A percentile compares a stretch with the other conserved stretches of the same genome.
Evolutionary conservation across 768 basidiomycete species (phyloP).

Genomic region (Daedaleopsis sinensis): DNA sequence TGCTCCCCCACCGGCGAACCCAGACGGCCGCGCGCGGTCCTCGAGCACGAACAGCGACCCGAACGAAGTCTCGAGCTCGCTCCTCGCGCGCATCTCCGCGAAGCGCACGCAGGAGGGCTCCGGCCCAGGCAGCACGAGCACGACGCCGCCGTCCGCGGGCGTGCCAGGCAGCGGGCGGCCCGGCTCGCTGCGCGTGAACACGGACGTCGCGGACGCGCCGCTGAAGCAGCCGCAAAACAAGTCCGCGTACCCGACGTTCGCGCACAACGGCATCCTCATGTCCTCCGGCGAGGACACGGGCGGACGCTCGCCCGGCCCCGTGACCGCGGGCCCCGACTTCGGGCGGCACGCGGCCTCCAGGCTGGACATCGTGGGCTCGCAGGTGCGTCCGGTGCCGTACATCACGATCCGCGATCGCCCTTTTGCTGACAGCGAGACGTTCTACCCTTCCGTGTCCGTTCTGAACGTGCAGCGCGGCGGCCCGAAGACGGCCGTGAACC

Average conservation of each 20-base stretch:
- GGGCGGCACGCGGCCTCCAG: slow-evolving; percentile 75
- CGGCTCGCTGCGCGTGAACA: slow-evolving; percentile 76
- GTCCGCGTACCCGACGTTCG: slow-evolving; percentile 74
- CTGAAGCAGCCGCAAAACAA: slow-evolving; percentile 69
- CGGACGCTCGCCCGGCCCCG: slow-evolving; percentile 74
- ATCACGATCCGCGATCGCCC: not conserved
- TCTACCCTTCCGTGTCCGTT: not conserved
- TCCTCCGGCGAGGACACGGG: slow-evolving; percentile 60
- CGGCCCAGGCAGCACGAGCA: slow-evolving; percentile 36
- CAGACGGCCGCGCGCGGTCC: slow-evolving; percentile 66
- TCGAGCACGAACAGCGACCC: slow-evolving; percentile 79
- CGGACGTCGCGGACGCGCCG: slow-evolving; percentile 56
- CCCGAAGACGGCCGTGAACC: slow-evolving; percentile 42
- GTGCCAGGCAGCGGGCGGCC: slow-evolving; percentile 48
- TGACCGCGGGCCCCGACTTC: slow-evolving; percentile 85
- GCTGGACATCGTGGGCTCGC: slow-evolving; percentile 71
- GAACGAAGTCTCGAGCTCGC: slow-evolving; percentile 67
- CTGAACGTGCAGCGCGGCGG: slow-evolving; percentile 43
- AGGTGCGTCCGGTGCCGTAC: slow-evolving; percentile 46
- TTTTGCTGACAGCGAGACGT: slow-evolving; percentile 18
- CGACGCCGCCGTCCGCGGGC: slow-evolving; percentile 51
- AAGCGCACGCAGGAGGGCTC: slow-evolving; percentile 59
- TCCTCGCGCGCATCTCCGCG: slow-evolving; percentile 75
- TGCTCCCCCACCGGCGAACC: slow-evolving; percentile 47
- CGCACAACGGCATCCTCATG: slow-evolving; percentile 58